Percentiles rank a stretch among this genome's conserved stretches.
Conservation (phyloP, 2,329 filamentous ascomycete genomes). For the Nigrograna mackinnonii region DNA sequence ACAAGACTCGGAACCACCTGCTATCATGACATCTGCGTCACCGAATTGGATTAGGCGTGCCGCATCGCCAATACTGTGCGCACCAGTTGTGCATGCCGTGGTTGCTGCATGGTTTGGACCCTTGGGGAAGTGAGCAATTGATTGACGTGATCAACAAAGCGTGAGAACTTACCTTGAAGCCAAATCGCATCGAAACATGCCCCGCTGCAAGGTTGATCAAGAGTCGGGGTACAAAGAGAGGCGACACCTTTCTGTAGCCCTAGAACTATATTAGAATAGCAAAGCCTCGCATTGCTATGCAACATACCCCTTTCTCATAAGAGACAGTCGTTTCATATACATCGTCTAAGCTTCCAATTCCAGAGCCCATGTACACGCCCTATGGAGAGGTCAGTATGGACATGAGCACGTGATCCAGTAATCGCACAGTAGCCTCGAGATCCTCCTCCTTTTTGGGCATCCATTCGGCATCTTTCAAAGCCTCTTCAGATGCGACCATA, state of each 20-base stretch:
- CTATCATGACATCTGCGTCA: slow-evolving; percentile 93
- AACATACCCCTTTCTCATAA: slow-evolving; percentile 73
- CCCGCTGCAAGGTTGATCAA: slow-evolving; percentile 95
- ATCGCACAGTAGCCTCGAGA: slow-evolving; percentile 68
- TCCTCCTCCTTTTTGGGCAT: slow-evolving; percentile 63
- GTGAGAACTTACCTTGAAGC: slow-evolving; percentile 61
- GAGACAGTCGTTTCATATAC: slow-evolving; percentile 81
- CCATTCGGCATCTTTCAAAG: slow-evolving; percentile 82
- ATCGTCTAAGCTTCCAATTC: slow-evolving; percentile 92
- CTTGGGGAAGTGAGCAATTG: slow-evolving; percentile 31
- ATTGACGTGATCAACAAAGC: neutral
- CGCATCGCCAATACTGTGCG: slow-evolving; percentile 92
- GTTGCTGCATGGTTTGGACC: slow-evolving; percentile 93
- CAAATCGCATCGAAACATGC: slow-evolving; percentile 90
- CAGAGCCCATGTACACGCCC: slow-evolving; percentile 92
- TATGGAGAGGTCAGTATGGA: slow-evolving; percentile 25
- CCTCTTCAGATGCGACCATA: slow-evolving; percentile 83
- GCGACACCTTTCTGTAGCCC: slow-evolving; percentile 93
- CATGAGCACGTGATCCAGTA: neutral
- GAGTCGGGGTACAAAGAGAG: slow-evolving; percentile 88
- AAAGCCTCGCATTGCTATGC: too few relatives aligned
- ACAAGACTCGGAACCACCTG: slow-evolving; percentile 93
- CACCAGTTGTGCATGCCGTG: slow-evolving; percentile 94
- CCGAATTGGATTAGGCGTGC: slow-evolving; percentile 89
- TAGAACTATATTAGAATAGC: slow-evolving; percentile 36